A percentile compares a stretch with the other conserved stretches of the same genome.
These are phyloP conservation scores for Calonectria naviculata DNA, from an alignment of 2,329 filamentous ascomycete species.

Conservation along the genomic window DNA sequence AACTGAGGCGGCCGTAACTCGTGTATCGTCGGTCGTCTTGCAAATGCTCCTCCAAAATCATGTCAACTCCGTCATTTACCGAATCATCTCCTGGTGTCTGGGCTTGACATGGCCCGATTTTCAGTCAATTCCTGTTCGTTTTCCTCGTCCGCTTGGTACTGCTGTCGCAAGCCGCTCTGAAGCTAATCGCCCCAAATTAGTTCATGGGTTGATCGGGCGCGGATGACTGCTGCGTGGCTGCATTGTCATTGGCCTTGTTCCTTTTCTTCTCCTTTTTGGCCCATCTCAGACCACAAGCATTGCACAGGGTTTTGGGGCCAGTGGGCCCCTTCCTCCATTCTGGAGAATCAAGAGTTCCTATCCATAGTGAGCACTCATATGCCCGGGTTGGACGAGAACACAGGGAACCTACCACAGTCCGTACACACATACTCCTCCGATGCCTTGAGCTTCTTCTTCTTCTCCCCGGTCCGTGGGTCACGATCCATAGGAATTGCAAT, in stretches of 20 bases:
- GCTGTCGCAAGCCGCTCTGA: neutral
- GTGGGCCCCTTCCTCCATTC: slow-evolving; percentile 96
- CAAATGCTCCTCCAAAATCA: slow-evolving; percentile 20
- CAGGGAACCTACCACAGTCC: slow-evolving; percentile 77
- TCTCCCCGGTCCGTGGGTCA: slow-evolving; percentile 76
- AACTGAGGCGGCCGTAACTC: slow-evolving; percentile 28
- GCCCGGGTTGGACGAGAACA: neutral
- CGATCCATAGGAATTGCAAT: slow-evolving; percentile 87
- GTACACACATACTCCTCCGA: slow-evolving; percentile 94
- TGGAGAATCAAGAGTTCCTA: slow-evolving; percentile 86
- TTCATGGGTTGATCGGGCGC: slow-evolving; percentile 38
- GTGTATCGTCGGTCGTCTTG: slow-evolving; percentile 37
- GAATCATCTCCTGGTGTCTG: neutral
- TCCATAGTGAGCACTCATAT: slow-evolving; percentile 24
- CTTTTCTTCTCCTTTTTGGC: slow-evolving; percentile 86
- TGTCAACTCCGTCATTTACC: slow-evolving; percentile 16
- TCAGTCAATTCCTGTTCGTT: neutral
- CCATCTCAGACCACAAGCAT: slow-evolving; percentile 86
- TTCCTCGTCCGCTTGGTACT: neutral
- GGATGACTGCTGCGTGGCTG: slow-evolving; percentile 29
- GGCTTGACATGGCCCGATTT: no score
- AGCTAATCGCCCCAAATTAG: neutral
- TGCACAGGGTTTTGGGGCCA: slow-evolving; percentile 94
- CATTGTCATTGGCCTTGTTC: slow-evolving; percentile 32
- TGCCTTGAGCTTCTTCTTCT: slow-evolving; percentile 89